Percentiles rank a stretch among this genome's conserved stretches.
These are phyloP conservation scores for Candida takata DNA, from an alignment of 805 yeast genomes.

Conservation along the genomic window DNA sequence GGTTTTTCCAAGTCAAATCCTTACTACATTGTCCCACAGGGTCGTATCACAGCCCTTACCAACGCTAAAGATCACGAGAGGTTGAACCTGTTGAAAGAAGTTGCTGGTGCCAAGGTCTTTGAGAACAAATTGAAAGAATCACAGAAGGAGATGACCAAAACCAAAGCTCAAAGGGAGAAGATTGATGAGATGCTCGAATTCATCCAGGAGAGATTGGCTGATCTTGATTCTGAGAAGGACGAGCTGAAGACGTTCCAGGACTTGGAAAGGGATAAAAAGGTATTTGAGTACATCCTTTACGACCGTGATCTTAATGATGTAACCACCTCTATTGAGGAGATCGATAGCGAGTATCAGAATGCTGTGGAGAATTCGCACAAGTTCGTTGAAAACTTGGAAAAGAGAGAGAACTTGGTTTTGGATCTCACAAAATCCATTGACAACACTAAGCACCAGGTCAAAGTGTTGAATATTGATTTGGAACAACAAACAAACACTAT, in stretches of 20 bases:
- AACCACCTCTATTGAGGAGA: constrained; percentile 48
- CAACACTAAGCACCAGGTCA: constrained; percentile 40
- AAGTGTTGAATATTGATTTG: constrained; percentile 49
- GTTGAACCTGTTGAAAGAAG: constrained; percentile 73
- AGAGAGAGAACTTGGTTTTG: constrained; percentile 47
- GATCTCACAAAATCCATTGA: constrained; percentile 40
- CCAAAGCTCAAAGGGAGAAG: constrained; percentile 61
- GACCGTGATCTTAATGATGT: constrained; percentile 69
- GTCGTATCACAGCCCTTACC: constrained; percentile 80
- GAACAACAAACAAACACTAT: constrained; percentile 44
- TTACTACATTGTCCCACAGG: constrained; percentile 96
- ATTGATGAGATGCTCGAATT: constrained; percentile 67
- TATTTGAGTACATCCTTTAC: constrained; percentile 65
- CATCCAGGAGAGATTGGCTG: constrained; percentile 65
- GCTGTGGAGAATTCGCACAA: constrained; percentile 46
- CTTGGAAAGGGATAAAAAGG: constrained; percentile 60
- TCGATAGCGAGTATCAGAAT: constrained; percentile 51
- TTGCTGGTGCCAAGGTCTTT: constrained; percentile 91
- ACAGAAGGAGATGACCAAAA: constrained; percentile 66
- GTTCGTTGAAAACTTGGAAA: constrained; percentile 49
- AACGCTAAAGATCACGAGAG: constrained; percentile 85
- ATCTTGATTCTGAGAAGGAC: constrained; percentile 72
- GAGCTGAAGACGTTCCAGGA: constrained; percentile 67
- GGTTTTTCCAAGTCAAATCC: constrained; percentile 90
- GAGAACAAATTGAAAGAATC: constrained; percentile 78